These are phyloP conservation scores for Eustoma russellianum DNA, from an alignment of 257 asterid species.

Conservation along the genomic window DNA sequence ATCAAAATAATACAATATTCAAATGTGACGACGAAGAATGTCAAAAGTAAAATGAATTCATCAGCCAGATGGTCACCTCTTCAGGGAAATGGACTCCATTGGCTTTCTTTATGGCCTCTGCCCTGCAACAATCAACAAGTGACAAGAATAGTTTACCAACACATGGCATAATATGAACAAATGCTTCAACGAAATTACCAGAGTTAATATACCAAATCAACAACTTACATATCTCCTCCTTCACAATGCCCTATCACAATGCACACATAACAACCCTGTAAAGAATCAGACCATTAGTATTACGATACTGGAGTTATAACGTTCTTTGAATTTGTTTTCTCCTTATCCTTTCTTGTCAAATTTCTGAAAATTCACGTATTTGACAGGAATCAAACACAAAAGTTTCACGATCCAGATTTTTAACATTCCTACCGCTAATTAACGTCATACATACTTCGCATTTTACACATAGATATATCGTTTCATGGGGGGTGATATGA, in stretches of 20 bases:
- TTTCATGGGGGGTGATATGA: too few relatives aligned
- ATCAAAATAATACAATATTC: constrained; percentile 8
- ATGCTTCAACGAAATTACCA: constrained; percentile 3
- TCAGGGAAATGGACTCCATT: constrained; percentile 84
- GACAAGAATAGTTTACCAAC: constrained; percentile 6
- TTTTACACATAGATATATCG: too few relatives aligned
- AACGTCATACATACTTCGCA: too few relatives aligned
- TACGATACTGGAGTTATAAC: background rate
- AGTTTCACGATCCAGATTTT: too few relatives aligned
- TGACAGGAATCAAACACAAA: too few relatives aligned
- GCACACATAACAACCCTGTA: constrained; percentile 98
- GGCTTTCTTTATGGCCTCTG: constrained; percentile 80
- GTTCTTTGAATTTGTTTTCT: too few relatives aligned
- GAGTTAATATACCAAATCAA: constrained; percentile 6
- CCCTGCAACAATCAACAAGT: constrained; percentile 36
- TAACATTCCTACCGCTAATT: too few relatives aligned
- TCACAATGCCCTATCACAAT: constrained; percentile 95
- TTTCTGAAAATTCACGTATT: too few relatives aligned
- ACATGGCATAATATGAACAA: constrained; percentile 1
- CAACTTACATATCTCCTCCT: constrained; percentile 98
- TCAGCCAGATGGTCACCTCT: constrained; percentile 46
- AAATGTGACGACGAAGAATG: background rate
- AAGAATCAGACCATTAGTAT: constrained; percentile 7
- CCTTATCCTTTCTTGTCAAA: too few relatives aligned
- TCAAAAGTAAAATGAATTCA: background rate